phyloP scores from a whole-genome alignment of 768 basidiomycete genomes.

The Candolleomyces efflorescens region DNA sequence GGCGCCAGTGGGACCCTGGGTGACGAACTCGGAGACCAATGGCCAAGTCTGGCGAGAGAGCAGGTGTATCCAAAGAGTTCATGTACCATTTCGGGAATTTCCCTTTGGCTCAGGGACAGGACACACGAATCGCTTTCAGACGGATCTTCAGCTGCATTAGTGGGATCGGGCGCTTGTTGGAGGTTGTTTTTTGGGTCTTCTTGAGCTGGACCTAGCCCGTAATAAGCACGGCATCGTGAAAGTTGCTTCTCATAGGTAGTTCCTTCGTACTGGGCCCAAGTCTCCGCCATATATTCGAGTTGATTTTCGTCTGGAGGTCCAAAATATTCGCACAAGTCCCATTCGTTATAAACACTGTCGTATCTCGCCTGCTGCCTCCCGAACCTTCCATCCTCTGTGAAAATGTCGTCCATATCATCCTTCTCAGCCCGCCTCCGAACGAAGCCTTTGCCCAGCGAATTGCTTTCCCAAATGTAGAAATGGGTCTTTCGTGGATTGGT shows the following conservation, averaged over 20 bases:
- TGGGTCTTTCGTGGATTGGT: not conserved
- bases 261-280: not conserved
- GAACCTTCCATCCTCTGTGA: not conserved
- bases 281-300: not conserved
- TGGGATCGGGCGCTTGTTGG: not conserved
- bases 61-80: not conserved
- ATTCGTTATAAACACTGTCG: not conserved
- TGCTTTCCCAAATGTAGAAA: not conserved
- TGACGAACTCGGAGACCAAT: no score
- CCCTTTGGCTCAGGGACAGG: not conserved
- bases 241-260: not conserved
- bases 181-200: not conserved
- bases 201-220: not conserved
- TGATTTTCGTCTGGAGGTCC: not conserved
- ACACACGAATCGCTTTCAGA: not conserved
- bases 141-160: not conserved
- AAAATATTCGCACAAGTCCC: slow-evolving; percentile 1
- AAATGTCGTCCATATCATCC: not conserved
- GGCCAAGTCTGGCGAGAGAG: not conserved
- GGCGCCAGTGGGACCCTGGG: no score
- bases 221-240: not conserved
- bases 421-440: not conserved
- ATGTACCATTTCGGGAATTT: not conserved
- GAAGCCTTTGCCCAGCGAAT: no score
- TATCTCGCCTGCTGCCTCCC: not conserved